These are phyloP conservation scores for Pichia manshurica DNA, from an alignment of 805 yeast genomes.

Conservation along the genomic window DNA sequence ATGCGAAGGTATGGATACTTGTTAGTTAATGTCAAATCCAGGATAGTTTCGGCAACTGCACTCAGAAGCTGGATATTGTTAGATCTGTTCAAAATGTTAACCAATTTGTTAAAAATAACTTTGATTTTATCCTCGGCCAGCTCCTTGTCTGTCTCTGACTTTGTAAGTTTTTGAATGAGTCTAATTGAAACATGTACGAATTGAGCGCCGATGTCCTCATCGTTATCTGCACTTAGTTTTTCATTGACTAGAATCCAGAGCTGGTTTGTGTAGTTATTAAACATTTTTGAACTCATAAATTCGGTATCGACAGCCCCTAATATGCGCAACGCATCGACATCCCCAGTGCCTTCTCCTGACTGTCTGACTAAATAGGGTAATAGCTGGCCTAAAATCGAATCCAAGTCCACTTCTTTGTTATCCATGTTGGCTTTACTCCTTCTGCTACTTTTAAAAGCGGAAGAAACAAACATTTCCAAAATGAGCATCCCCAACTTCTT, in stretches of 20 bases:
- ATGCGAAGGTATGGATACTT: conserved; percentile 1
- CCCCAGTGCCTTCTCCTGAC: not conserved
- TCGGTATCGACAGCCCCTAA: conserved; percentile 1
- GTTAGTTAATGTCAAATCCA: conserved; percentile 3
- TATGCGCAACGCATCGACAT: conserved; percentile 1
- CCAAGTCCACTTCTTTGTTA: not conserved
- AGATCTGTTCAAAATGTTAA: not conserved
- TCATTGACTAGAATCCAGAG: conserved; percentile 4
- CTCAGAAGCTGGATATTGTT: not conserved
- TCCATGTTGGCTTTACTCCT: not conserved
- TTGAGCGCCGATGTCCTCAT: conserved; percentile 39
- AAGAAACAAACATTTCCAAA: conserved; percentile 41
- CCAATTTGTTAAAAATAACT: conserved; percentile 1
- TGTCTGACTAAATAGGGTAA: not conserved
- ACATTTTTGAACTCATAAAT: not conserved
- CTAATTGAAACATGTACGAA: conserved; percentile 61
- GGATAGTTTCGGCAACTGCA: not conserved
- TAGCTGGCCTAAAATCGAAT: not conserved
- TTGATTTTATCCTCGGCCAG: conserved; percentile 3
- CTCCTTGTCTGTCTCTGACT: not conserved
- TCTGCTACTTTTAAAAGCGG: not conserved
- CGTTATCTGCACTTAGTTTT: not conserved
- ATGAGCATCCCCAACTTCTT: conserved; percentile 68
- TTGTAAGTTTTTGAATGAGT: not conserved
- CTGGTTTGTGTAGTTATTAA: not conserved